Percentiles rank a stretch among this genome's conserved stretches.
Conservation (phyloP, 2,329 filamentous ascomycete genomes). For the Grosmannia huntii region DNA sequence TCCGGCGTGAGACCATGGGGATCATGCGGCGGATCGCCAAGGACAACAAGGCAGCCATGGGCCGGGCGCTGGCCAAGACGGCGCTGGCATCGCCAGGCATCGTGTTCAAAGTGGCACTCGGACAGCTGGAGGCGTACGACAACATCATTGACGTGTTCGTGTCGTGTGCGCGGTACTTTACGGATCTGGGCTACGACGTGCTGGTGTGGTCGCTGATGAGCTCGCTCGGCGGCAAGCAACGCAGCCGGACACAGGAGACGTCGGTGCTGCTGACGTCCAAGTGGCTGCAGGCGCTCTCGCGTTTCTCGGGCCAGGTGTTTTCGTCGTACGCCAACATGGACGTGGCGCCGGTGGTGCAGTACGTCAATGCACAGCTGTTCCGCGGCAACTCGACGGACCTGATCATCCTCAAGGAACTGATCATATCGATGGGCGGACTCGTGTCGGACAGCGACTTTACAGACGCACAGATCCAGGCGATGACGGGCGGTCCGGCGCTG, state of each 20-base stretch:
- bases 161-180: slow-evolving; percentile 89
- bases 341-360: slow-evolving; percentile 73
- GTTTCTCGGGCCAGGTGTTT: slow-evolving; percentile 86
- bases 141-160: slow-evolving; percentile 93
- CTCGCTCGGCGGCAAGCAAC: slow-evolving; percentile 46
- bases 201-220: slow-evolving; percentile 86
- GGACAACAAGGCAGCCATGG: slow-evolving; percentile 76
- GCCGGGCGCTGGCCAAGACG: slow-evolving; percentile 80
- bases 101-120: slow-evolving; percentile 79
- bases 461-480: slow-evolving; percentile 72
- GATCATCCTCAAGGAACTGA: slow-evolving; percentile 80
- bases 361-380: slow-evolving; percentile 73
- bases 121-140: slow-evolving; percentile 85
- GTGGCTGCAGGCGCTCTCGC: slow-evolving; percentile 81
- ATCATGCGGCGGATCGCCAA: slow-evolving; percentile 83
- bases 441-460: slow-evolving; percentile 78
- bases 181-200: slow-evolving; percentile 82
- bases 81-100: slow-evolving; percentile 81
- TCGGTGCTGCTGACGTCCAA: slow-evolving; percentile 66
- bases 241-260: slow-evolving; percentile 49
- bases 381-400: slow-evolving; percentile 79
- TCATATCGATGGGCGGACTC: slow-evolving; percentile 88
- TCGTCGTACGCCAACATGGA: slow-evolving; percentile 76
- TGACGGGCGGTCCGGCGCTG: slow-evolving; percentile 74
- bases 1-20: slow-evolving; percentile 66